Evolutionary conservation across 768 basidiomycete genomes (phyloP).

Genomic region (Asterophora lycoperdoides): DNA sequence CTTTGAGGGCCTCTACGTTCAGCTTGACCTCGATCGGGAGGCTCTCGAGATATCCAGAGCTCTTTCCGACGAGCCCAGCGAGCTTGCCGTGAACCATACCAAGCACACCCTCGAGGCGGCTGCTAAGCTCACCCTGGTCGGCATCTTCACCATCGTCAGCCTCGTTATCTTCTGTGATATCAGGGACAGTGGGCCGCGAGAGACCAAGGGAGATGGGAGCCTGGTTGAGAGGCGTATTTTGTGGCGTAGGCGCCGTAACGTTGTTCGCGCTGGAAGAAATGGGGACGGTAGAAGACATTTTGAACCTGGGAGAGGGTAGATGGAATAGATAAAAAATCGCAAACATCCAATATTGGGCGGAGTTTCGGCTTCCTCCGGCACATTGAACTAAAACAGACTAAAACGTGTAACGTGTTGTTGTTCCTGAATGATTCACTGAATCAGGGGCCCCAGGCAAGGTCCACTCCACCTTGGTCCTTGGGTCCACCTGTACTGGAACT

Average conservation of each 20-base stretch:
- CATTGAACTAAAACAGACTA: too few relatives aligned
- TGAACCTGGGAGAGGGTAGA: constrained; percentile 5
- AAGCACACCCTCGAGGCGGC: constrained; percentile 61
- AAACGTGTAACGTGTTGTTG: neutral
- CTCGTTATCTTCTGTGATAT: constrained; percentile 80
- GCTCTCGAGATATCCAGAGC: constrained; percentile 92
- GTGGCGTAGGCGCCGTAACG: constrained; percentile 86
- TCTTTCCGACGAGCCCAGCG: constrained; percentile 79
- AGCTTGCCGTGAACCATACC: constrained; percentile 89
- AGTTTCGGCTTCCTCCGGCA: constrained; percentile 19
- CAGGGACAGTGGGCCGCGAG: constrained; percentile 85
- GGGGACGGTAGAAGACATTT: constrained; percentile 68
- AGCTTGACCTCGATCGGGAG: constrained; percentile 78
- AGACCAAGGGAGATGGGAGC: constrained; percentile 76
- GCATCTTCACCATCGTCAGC: constrained; percentile 55
- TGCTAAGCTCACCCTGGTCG: constrained; percentile 32
- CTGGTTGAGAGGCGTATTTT: constrained; percentile 84
- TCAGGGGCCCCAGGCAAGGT: too few relatives aligned
- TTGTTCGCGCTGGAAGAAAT: constrained; percentile 53
- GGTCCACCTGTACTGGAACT: too few relatives aligned
- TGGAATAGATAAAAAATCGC: constrained; percentile 19
- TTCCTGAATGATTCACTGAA: too few relatives aligned
- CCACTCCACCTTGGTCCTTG: too few relatives aligned
- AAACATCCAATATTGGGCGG: constrained; percentile 10
- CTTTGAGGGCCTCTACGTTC: constrained; percentile 89